Conservation (phyloP, 2,329 filamentous ascomycete genomes). For the Cladosporium sp. region DNA sequence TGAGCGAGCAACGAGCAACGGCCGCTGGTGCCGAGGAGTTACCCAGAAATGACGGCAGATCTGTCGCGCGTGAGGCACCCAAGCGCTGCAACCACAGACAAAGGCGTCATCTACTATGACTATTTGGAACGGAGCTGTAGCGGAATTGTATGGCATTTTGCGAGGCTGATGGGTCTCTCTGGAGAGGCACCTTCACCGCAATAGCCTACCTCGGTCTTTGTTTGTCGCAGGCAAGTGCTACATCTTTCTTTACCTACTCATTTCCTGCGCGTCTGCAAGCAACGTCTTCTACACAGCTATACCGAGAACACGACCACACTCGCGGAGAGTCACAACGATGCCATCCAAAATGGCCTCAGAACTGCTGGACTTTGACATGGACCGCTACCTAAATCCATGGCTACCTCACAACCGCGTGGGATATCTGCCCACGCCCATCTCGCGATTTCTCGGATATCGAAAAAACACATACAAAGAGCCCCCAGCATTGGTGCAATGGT, state of each 20-base stretch:
- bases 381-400: constrained; percentile 70
- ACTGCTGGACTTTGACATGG: constrained; percentile 67
- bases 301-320: background rate
- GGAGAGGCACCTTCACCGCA: background rate
- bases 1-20: background rate
- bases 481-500: constrained; percentile 43
- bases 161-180: background rate
- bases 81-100: background rate
- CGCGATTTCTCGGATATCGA: constrained; percentile 62
- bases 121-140: constrained; percentile 2
- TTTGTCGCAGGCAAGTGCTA: background rate
- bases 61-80: constrained; percentile 4
- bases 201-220: constrained; percentile 1
- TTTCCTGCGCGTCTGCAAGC: background rate
- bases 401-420: constrained; percentile 66
- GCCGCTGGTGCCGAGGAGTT: constrained; percentile 16
- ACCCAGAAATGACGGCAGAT: constrained; percentile 7
- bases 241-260: background rate
- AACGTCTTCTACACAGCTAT: background rate
- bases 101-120: background rate
- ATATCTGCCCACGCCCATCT: constrained; percentile 63
- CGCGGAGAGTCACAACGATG: background rate
- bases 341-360: constrained; percentile 18
- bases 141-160: background rate
- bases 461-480: constrained; percentile 41